Conservation (phyloP, 75 land plant genomes). For the Pinus albicaulis region DNA sequence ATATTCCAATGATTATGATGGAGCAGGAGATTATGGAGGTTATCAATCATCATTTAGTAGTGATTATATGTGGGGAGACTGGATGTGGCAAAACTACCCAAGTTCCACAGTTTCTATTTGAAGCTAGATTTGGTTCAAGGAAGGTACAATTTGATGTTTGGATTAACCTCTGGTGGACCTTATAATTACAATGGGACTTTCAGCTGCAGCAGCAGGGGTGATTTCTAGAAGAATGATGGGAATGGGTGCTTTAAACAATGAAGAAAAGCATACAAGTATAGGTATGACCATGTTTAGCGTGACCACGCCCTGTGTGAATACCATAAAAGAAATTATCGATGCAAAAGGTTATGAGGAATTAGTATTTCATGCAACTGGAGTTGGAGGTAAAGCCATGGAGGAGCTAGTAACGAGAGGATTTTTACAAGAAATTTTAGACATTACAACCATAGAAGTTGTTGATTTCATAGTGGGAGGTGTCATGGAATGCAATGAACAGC, state of each 20-base stretch:
- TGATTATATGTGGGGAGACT: slow-evolving; percentile 96
- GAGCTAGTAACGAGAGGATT: slow-evolving; percentile 66
- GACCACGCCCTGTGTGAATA: slow-evolving; percentile 89
- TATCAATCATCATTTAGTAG: slow-evolving; percentile 63
- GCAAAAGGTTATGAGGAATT: slow-evolving; percentile 81
- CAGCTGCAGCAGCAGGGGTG: too few species aligned
- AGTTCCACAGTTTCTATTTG: slow-evolving; percentile 99
- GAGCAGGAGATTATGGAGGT: slow-evolving; percentile 99
- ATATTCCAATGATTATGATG: slow-evolving; percentile 98
- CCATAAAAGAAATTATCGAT: slow-evolving; percentile 58
- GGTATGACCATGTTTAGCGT: slow-evolving; percentile 98
- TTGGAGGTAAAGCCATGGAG: slow-evolving; percentile 96
- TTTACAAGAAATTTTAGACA: too few species aligned
- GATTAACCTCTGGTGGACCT: too few species aligned
- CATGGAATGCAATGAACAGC: slow-evolving; percentile 78
- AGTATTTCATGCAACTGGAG: slow-evolving; percentile 98
- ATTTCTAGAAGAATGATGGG: too few species aligned
- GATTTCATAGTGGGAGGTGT: slow-evolving; percentile 93
- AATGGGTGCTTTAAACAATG: neutral
- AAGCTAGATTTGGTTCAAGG: slow-evolving; percentile 93
- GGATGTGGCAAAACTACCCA: slow-evolving; percentile 99
- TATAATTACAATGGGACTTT: too few species aligned
- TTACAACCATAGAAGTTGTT: slow-evolving; percentile 96
- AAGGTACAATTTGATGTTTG: too few species aligned
- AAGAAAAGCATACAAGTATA: slow-evolving; percentile 38